These are phyloP conservation scores for Hypoxylon sp. DNA, from an alignment of 2,329 filamentous ascomycete genomes.

Conservation along the genomic window DNA sequence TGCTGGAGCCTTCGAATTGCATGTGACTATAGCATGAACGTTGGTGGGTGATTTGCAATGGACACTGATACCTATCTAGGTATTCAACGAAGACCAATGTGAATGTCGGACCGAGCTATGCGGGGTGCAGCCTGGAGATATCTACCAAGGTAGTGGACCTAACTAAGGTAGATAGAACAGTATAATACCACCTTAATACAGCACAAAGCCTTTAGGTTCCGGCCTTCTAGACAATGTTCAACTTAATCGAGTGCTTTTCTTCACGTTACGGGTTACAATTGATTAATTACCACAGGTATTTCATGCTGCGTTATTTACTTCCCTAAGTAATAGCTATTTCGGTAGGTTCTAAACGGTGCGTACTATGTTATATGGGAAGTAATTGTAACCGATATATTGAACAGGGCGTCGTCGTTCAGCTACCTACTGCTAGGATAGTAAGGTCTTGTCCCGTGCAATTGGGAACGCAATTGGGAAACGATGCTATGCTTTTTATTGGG, in stretches of 20 bases:
- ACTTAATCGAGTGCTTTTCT: conserved; percentile 17
- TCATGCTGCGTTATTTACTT: background rate
- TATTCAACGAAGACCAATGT: background rate
- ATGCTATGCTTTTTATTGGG: conserved; percentile 31
- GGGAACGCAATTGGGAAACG: conserved; percentile 35
- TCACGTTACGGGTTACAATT: background rate
- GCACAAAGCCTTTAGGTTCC: conserved; percentile 11
- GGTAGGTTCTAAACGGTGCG: background rate
- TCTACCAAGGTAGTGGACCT: background rate
- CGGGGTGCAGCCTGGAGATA: conserved; percentile 2
- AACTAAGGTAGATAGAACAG: background rate
- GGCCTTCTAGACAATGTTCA: background rate
- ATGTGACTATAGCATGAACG: background rate
- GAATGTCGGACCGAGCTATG: conserved; percentile 10
- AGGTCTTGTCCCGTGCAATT: conserved; percentile 23
- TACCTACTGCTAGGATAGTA: too few species aligned
- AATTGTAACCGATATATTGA: conserved; percentile 8
- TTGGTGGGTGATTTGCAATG: background rate
- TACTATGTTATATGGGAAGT: conserved; percentile 10
- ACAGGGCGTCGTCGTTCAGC: conserved; percentile 1
- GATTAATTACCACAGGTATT: background rate
- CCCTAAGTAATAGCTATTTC: background rate
- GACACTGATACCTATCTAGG: background rate
- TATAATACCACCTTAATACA: conserved; percentile 15
- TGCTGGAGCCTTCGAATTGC: background rate